Base-by-base conservation (phyloP, 2,329 filamentous ascomycete genomes). In the Alternaria rosae region DNA sequence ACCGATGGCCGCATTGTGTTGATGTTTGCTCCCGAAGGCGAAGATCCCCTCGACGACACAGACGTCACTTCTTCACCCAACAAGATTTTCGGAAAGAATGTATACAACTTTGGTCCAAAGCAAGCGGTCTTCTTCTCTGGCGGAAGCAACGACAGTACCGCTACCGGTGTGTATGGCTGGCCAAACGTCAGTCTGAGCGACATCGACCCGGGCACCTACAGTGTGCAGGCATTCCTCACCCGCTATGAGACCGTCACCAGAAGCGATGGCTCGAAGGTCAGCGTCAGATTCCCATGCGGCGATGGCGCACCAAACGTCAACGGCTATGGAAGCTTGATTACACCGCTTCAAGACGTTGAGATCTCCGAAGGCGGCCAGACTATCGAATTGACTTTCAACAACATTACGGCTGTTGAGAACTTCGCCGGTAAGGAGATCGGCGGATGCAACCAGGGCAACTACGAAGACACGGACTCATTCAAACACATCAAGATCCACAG, bases 401-500 rank as follows among this genome's bases (percentile, higher is more conserved):
- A 74, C 44, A 57, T 74, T 23, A 74, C 70, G 1, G 64, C 66
- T 2, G 20, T 59, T 4, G 64, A 70, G n/a, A 50, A 63, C 1
- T 75, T 77, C 54, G 69, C 63, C 15, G 78, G 78, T 4, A 73
- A 63, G 7, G 79, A 80, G 57, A 78, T 79, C 28, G 78, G 79
- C 2, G 76, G 76, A 4, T 80, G 79, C 61, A 62, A 70, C 20
- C 79, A 81, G 55, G 78, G 77, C n/a, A 81, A 80, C 56, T 80
- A 80, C 53, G 62, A 68, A 28, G 77, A 80, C 26, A 78, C 72
- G 0, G 68, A 74, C 7, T 60, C 60, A 5, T 54, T 80, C 3
- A 80, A 79, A 57, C 64, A 78, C 51, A 52, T 80, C 66, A 81
- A 80, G 64, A 79, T 80, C 15, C 77, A 76, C 21, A 80, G 78